phyloP scores from a whole-genome alignment of 2,329 filamentous ascomycete species.

The Colletotrichum nymphaeae region DNA sequence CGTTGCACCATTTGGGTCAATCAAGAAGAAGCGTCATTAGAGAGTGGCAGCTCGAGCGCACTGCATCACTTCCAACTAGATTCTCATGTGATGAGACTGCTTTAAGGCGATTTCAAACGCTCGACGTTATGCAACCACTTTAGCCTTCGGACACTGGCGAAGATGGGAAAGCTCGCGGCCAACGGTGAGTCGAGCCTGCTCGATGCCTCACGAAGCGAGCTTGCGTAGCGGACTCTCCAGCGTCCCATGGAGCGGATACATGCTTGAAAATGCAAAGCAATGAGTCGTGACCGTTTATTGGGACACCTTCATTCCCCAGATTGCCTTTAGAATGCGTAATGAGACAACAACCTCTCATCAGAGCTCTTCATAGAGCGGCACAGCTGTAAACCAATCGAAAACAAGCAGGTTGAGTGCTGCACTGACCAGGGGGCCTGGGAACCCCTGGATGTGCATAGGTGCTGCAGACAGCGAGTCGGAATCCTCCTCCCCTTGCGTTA shows the following conservation, averaged over 20 bases:
- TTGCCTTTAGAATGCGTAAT: slow-evolving; percentile 20
- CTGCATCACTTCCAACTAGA: not conserved
- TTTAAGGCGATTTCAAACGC: not conserved
- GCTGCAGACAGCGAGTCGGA: not conserved
- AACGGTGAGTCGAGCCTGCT: not conserved
- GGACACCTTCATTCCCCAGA: slow-evolving; percentile 9
- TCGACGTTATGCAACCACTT: not conserved
- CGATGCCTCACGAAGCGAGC: not conserved
- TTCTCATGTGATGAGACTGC: not conserved
- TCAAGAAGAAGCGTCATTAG: not conserved
- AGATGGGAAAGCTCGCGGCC: not conserved
- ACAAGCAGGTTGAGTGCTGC: not conserved
- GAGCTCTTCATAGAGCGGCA: not conserved
- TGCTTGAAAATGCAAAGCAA: not conserved
- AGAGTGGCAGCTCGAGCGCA: not conserved
- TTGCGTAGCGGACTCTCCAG: not conserved
- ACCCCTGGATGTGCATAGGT: not conserved
- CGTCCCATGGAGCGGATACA: not conserved
- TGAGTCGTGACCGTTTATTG: not conserved
- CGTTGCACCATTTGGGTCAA: not conserved
- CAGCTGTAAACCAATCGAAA: not conserved
- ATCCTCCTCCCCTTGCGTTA: not conserved
- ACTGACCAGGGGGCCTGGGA: not conserved
- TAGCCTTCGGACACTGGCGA: not conserved
- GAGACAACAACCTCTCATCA: not conserved